A percentile compares a stretch with the other conserved stretches of the same genome.
phyloP scores from a whole-genome alignment of 805 yeast genomes.

The Kluyveromyces dobzhanskii region DNA sequence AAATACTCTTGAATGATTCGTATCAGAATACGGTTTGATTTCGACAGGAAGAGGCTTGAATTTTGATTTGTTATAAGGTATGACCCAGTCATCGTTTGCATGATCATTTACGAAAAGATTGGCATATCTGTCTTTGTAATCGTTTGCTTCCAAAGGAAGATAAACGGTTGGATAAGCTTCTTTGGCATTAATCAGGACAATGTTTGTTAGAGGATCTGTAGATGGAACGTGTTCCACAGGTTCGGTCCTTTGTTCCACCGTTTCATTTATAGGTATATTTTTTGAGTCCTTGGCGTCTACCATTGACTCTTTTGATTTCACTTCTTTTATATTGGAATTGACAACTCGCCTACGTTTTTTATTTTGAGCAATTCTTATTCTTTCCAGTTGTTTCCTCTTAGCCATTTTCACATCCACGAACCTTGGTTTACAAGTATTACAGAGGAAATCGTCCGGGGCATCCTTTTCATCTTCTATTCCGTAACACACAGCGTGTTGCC shows the following conservation, averaged over 20 bases:
- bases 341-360: conserved; percentile 9
- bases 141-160: conserved; percentile 28
- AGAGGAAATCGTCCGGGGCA: conserved; percentile 75
- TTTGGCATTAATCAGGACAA: conserved; percentile 29
- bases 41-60: conserved; percentile 22
- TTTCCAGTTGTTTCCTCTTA: conserved; percentile 31
- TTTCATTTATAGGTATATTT: neutral
- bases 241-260: neutral
- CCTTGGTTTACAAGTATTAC: conserved; percentile 66
- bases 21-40: conserved; percentile 54
- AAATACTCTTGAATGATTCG: conserved; percentile 47
- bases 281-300: conserved; percentile 1
- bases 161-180: conserved; percentile 30
- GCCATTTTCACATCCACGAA: conserved; percentile 38
- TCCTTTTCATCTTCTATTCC: conserved; percentile 61
- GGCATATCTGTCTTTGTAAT: conserved; percentile 37
- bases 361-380: conserved; percentile 13
- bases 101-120: conserved; percentile 45
- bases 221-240: neutral
- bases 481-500: conserved; percentile 96
- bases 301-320: conserved; percentile 1
- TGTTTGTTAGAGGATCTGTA: conserved; percentile 18
- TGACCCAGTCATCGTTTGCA: conserved; percentile 34
- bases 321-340: conserved; percentile 4
- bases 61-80: conserved; percentile 11